Percentiles rank a stretch among this genome's conserved stretches.
Conservation (phyloP, 2,329 filamentous ascomycete species). For the Alternaria sp. region DNA sequence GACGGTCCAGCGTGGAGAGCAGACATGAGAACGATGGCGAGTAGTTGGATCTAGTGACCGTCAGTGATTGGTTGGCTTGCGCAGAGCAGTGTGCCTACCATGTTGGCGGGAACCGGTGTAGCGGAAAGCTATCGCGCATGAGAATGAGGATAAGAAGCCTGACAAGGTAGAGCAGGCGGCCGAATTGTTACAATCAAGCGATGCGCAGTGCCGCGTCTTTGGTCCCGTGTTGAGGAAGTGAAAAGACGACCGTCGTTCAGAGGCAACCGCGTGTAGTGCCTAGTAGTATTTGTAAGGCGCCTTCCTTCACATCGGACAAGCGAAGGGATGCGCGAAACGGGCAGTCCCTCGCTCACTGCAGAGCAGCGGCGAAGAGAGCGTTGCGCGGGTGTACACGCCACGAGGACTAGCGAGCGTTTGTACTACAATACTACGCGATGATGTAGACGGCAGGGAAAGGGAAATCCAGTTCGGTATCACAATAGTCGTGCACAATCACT, state of each 20-base stretch:
- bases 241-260: not conserved
- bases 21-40: constrained; percentile 20
- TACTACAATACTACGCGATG: not conserved
- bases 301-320: not conserved
- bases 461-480: not conserved
- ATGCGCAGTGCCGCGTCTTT: not conserved
- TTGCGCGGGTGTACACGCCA: not conserved
- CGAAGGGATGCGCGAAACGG: not conserved
- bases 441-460: not conserved
- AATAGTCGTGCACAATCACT: not conserved
- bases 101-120: constrained; percentile 2
- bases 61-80: not conserved
- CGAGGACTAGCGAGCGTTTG: not conserved
- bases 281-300: constrained; percentile 1
- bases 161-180: not conserved
- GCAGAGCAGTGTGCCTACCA: constrained; percentile 4
- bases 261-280: not conserved
- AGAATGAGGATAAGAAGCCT: constrained; percentile 17
- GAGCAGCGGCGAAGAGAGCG: constrained; percentile 2
- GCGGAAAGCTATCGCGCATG: constrained; percentile 18
- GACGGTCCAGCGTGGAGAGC: constrained; percentile 19
- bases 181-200: not conserved
- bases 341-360: constrained; percentile 1
- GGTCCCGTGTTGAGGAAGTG: not conserved
- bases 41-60: constrained; percentile 1